Percentiles rank a stretch among this genome's conserved stretches.
Evolutionary conservation across 225 moss, liverwort and hornwort species (phyloP).

Genomic region (Physcomitrellopsis africana): DNA sequence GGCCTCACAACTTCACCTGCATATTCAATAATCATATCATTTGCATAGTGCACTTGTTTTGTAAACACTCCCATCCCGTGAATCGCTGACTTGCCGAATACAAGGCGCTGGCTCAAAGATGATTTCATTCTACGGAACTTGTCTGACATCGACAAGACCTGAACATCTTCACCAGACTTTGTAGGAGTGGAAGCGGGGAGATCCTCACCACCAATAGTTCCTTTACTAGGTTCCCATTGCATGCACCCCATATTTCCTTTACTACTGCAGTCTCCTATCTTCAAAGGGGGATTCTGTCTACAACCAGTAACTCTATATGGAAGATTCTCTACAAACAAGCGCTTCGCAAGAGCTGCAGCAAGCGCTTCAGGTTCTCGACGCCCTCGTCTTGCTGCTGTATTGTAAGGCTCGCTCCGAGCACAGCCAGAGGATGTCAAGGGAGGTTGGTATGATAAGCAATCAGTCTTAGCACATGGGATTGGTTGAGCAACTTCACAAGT

Average conservation of each 20-base stretch:
- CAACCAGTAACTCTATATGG: constrained; percentile 88
- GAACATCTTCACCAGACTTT: constrained; percentile 57
- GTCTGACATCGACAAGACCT: constrained; percentile 90
- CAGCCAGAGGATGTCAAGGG: constrained; percentile 75
- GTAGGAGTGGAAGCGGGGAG: constrained; percentile 26
- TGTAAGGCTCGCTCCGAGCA: constrained; percentile 91
- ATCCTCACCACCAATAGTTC: constrained; percentile 33
- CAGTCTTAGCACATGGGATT: constrained; percentile 43
- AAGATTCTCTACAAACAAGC: constrained; percentile 89
- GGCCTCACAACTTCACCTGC: constrained; percentile 93
- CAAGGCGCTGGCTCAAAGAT: constrained; percentile 79
- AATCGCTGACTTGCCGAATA: constrained; percentile 98
- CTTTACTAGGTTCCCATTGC: constrained; percentile 78
- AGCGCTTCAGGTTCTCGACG: constrained; percentile 95
- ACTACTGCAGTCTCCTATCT: constrained; percentile 42
- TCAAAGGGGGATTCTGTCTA: constrained; percentile 63
- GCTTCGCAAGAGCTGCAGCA: constrained; percentile 94
- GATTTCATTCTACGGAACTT: constrained; percentile 94
- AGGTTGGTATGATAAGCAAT: constrained; percentile 61
- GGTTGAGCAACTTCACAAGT: constrained; percentile 51
- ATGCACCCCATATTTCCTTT: constrained; percentile 76
- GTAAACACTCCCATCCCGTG: constrained; percentile 99
- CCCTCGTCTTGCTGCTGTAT: constrained; percentile 86
- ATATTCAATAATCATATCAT: constrained; percentile 98
- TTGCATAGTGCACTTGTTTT: constrained; percentile 75